Evolutionary conservation across 371 early-diverging fungal species (phyloP), one percentile per base, ranked within the genome.

Genomic region (Mucor mucedo): DNA sequence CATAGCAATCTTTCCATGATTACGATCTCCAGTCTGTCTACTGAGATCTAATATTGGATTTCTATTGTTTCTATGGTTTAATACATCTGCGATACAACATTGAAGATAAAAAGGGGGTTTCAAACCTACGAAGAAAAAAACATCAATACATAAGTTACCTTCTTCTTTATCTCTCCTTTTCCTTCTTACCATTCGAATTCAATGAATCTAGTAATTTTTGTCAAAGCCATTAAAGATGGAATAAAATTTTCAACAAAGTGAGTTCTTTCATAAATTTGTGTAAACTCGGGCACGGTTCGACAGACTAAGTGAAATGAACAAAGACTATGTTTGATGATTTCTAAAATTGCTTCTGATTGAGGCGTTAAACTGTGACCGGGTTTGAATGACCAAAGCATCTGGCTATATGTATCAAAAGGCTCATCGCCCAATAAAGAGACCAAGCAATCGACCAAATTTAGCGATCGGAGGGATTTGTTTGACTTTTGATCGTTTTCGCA

Each of bases 381-480:
- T 56, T 63, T 63, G 33, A 49, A 50, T 30, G 57, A 16, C 63
- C 63, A 63, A 55, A 63, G 48, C 27, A 33, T 63, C 29, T 55
- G 28, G n/a, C 49, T 55, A 35, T 47, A 65, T 29, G 30, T 54
- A 45, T 58, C 59, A 65, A 65, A 58, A 32, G 59, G 38, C 32
- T 3, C 65, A 38, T 65, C 55, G 6, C 28, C 55, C 27, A 58
- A 54, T 29, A 65, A 54, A 54, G 39, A 54, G 5, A 63, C 21
- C n/a, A 52, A 10, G 21, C 54, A 54, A 38, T 53, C 59, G 47
- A 65, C 11, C 48, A 58, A 42, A 30, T 58, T 50, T 30, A 65
- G 55, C 14, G 54, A 58, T 29, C 54, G 44, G 53, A 59, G 52
- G 58, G 59, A 65, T 16, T 35, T 58, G 29, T 49, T 62, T 27